Evolutionary conservation across 1,284 basidiomycete genomes (phyloP).

Genomic region (Paramarasmius palmivorus): DNA sequence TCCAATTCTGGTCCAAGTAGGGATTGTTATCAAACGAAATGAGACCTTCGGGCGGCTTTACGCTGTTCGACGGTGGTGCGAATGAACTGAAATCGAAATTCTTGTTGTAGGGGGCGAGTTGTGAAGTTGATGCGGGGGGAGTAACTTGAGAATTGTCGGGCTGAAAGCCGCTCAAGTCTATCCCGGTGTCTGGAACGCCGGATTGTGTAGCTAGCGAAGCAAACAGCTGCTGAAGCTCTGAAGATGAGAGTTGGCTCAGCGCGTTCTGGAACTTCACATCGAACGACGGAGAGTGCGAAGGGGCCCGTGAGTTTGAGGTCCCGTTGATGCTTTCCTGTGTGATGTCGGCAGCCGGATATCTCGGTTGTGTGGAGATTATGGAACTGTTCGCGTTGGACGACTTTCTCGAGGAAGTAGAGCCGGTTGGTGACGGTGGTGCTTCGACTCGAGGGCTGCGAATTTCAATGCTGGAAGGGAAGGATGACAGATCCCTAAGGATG

Average conservation of each 20-base stretch:
- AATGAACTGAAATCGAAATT: slow-evolving; percentile 14
- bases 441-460: slow-evolving; percentile 9
- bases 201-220: slow-evolving; percentile 46
- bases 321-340: slow-evolving; percentile 23
- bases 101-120: slow-evolving; percentile 7
- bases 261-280: slow-evolving; percentile 62
- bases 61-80: slow-evolving; percentile 16
- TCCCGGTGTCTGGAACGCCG: not conserved
- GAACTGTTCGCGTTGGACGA: slow-evolving; percentile 10
- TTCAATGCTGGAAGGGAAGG: slow-evolving; percentile 7
- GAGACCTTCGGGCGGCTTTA: slow-evolving; percentile 26
- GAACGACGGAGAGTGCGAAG: slow-evolving; percentile 25
- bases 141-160: slow-evolving; percentile 4
- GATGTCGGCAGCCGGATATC: slow-evolving; percentile 19
- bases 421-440: slow-evolving; percentile 13
- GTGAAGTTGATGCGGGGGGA: slow-evolving; percentile 1
- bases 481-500: slow-evolving; percentile 13
- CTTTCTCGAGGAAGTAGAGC: slow-evolving; percentile 9
- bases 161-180: not conserved
- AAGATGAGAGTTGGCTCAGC: slow-evolving; percentile 63
- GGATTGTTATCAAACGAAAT: slow-evolving; percentile 41
- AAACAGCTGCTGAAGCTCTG: slow-evolving; percentile 71
- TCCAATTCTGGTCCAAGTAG: slow-evolving; percentile 58
- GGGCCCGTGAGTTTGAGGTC: slow-evolving; percentile 26
- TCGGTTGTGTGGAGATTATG: slow-evolving; percentile 20